Percentiles rank a stretch among this genome's conserved stretches.
These are phyloP conservation scores for Actinomortierella ambigua DNA, from an alignment of 371 early-diverging fungal species.

Conservation along the genomic window DNA sequence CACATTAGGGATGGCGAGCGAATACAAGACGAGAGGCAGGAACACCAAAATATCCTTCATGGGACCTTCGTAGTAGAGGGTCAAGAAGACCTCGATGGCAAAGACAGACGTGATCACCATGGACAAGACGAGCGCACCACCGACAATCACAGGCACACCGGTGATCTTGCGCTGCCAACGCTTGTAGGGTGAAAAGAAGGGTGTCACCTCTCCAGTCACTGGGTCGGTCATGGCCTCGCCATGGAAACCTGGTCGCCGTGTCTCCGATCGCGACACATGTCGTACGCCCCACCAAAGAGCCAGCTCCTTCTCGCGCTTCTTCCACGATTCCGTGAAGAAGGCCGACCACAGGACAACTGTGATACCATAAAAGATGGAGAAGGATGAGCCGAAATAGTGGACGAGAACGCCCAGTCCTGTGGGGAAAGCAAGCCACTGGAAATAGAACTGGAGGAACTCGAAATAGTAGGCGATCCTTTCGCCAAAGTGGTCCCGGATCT, in stretches of 20 bases:
- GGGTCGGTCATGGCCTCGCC: conserved; percentile 68
- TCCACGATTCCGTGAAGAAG: conserved; percentile 81
- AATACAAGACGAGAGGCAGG: conserved; percentile 77
- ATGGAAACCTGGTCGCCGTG: conserved; percentile 68
- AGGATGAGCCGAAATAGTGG: conserved; percentile 57
- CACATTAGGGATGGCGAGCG: conserved; percentile 74
- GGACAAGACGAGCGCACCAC: conserved; percentile 66
- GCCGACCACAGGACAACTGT: conserved; percentile 75
- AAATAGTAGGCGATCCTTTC: conserved; percentile 88
- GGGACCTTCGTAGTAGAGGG: conserved; percentile 81
- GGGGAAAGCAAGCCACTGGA: conserved; percentile 72
- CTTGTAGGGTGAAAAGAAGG: conserved; percentile 71
- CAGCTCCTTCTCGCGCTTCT: conserved; percentile 70
- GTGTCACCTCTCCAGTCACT: conserved; percentile 75
- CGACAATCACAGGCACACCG: conserved; percentile 65
- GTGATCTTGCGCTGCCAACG: conserved; percentile 67
- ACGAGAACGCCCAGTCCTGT: conserved; percentile 67
- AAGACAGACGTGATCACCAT: conserved; percentile 74
- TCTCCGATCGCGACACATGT: conserved; percentile 66
- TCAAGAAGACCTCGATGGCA: conserved; percentile 74
- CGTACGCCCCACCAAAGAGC: conserved; percentile 81
- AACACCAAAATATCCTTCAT: conserved; percentile 58
- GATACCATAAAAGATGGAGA: conserved; percentile 70
- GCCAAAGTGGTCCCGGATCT: conserved; percentile 82
- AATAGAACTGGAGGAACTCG: conserved; percentile 88